Evolutionary conservation across 257 asterid species (phyloP).

Genomic region (Leptodermis oblonga): DNA sequence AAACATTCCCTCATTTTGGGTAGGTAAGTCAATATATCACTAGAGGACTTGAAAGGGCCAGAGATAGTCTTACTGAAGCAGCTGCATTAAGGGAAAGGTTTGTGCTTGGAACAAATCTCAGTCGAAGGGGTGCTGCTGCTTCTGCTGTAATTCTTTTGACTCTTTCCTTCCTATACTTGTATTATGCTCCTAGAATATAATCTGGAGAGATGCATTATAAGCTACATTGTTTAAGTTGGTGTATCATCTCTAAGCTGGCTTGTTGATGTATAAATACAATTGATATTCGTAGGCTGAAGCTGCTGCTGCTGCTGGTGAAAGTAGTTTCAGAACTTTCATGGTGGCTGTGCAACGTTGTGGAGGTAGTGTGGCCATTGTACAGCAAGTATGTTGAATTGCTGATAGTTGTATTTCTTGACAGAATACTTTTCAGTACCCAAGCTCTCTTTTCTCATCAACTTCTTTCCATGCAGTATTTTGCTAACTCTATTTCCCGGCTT

Average conservation of each 20-base stretch:
- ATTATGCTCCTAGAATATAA: background rate
- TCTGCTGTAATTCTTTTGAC: constrained; percentile 68
- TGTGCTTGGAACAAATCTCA: constrained; percentile 77
- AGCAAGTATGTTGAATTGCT: constrained; percentile 63
- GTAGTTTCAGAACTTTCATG: constrained; percentile 96
- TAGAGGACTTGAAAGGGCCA: constrained; percentile 95
- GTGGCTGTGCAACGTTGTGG: constrained; percentile 98
- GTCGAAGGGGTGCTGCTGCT: constrained; percentile 98
- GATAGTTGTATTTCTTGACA: constrained; percentile 7
- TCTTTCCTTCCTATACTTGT: constrained; percentile 8
- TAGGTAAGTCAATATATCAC: constrained; percentile 88
- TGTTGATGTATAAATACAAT: constrained; percentile 18
- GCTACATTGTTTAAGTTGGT: constrained; percentile 3
- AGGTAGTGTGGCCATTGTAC: constrained; percentile 98
- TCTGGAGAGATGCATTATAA: constrained; percentile 5
- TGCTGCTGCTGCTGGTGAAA: constrained; percentile 99
- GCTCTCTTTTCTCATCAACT: background rate
- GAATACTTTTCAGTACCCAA: constrained; percentile 1
- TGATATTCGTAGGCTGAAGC: constrained; percentile 78
- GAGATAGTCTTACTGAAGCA: constrained; percentile 93
- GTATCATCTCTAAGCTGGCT: constrained; percentile 11
- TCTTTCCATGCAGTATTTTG: constrained; percentile 65
- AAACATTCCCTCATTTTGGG: constrained; percentile 18
- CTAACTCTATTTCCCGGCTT: constrained; percentile 90
- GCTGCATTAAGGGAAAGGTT: constrained; percentile 93